Evolutionary conservation across 2,329 filamentous ascomycete genomes (phyloP), one percentile per base, ranked within the genome.

Genomic region (Colletotrichum melonis): DNA sequence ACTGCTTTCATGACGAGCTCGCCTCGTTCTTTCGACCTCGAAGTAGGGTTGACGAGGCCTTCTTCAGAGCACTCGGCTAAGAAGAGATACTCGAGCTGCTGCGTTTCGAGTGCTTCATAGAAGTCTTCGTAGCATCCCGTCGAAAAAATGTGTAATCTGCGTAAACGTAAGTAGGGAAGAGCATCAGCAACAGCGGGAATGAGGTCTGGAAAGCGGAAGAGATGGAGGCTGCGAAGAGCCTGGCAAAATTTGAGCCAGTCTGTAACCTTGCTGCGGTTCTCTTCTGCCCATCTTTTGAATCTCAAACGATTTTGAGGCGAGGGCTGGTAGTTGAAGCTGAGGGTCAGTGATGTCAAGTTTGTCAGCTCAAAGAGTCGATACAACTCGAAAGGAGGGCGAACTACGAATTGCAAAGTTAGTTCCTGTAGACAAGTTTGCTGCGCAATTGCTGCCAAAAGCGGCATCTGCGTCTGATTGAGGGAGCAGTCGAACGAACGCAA

Each of bases 141-240:
- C 2, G 30, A 52, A 28, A 49, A 68, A 12, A 68, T 14, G 22
- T 68, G 69, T 1, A 72, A 26, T 6, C 26, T 57, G 8, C 52
- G 19, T 49, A 72, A 64, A n/a, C 14, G 64, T 12, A 68, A n/a
- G 38, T 52, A n/a, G 1, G 24, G 56, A 19, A 72, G 35, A 14
- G 64, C 64, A 57, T 68, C 57, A n/a, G 64, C 28, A 19, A 68
- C 6, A 3, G 69, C 69, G 35, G 69, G 64, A 4, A 72, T 28
- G 8, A 68, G 22, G 16, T 35, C 46, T n/a, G 64, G 69, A 26
- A 72, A 30, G 1, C 49, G 57, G 58, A 63, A 72, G 26, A 68
- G 14, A 12, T 72, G 64, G 19, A 72, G 35, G 16, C 55, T 67
- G 4, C 26, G 30, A 24, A 68, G 49, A 14, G n/a, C 56, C 5